A percentile compares a stretch with the other conserved stretches of the same genome.
phyloP scores from a whole-genome alignment of 176 grass and related monocot species.

The Lolium perenne region DNA sequence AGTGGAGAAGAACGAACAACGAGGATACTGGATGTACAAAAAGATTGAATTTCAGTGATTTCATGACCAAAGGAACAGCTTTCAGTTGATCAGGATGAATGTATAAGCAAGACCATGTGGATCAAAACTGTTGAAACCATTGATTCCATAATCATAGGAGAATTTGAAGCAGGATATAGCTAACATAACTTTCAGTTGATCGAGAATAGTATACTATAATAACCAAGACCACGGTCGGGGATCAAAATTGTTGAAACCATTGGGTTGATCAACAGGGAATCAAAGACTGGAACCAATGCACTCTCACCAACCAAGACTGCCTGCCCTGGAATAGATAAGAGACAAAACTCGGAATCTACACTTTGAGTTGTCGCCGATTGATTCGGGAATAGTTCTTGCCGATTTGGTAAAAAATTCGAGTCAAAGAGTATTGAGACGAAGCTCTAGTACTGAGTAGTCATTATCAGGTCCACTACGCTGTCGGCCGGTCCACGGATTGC shows the following conservation, averaged over 20 bases:
- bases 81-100: background rate
- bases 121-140: background rate
- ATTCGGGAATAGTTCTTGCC: background rate
- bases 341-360: background rate
- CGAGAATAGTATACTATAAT: background rate
- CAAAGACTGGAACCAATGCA: background rate
- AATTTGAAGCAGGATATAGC: background rate
- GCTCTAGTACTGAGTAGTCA: background rate
- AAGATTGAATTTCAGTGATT: background rate
- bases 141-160: background rate
- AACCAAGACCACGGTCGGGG: background rate
- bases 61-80: background rate
- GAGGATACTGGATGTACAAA: no score
- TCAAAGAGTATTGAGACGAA: slow-evolving; percentile 6
- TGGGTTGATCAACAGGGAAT: background rate
- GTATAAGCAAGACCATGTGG: background rate
- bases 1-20: no score
- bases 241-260: background rate
- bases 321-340: background rate
- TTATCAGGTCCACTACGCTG: background rate
- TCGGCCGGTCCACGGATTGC: background rate
- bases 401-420: background rate
- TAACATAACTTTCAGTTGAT: background rate
- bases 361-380: background rate
- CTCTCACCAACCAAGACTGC: background rate